Conservation (phyloP, 2,329 filamentous ascomycete genomes). For the Penicillium palitans region DNA sequence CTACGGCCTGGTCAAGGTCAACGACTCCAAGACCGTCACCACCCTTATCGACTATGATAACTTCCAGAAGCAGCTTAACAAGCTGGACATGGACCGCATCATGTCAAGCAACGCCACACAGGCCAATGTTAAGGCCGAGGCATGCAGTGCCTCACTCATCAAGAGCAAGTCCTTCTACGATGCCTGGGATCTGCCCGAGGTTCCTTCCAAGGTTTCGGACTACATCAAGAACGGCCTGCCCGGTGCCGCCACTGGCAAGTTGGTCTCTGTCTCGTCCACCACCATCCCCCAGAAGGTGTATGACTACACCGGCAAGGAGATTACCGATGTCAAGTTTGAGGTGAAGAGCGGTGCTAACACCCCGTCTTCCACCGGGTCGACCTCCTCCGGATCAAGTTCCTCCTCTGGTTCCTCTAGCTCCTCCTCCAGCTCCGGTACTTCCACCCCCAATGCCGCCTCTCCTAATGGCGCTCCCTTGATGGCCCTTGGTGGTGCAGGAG, state of each 20-base stretch:
- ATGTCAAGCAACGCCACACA: constrained; percentile 62
- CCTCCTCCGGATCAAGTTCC: neutral
- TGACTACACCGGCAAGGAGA: constrained; percentile 54
- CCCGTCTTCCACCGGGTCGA: constrained; percentile 37
- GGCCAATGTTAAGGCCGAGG: constrained; percentile 58
- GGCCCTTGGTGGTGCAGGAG: constrained; percentile 28
- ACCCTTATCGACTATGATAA: constrained; percentile 69
- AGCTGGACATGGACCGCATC: constrained; percentile 69
- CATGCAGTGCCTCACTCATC: constrained; percentile 69
- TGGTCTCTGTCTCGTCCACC: constrained; percentile 61
- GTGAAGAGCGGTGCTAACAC: constrained; percentile 55
- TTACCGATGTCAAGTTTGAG: constrained; percentile 64
- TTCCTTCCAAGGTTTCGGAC: constrained; percentile 66
- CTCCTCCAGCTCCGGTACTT: constrained; percentile 1
- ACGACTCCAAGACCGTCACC: constrained; percentile 57
- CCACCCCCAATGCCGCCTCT: constrained; percentile 21
- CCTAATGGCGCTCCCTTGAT: constrained; percentile 25
- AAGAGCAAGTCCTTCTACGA: constrained; percentile 64
- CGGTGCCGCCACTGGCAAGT: constrained; percentile 62
- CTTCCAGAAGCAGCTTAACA: constrained; percentile 71
- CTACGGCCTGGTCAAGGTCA: constrained; percentile 62
- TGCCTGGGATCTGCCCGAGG: constrained; percentile 74
- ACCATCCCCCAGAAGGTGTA: constrained; percentile 60
- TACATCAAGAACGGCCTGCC: constrained; percentile 76
- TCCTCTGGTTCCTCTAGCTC: neutral